Evolutionary conservation across 768 basidiomycete genomes (phyloP).

Genomic region (Aureoboletus auriporus): DNA sequence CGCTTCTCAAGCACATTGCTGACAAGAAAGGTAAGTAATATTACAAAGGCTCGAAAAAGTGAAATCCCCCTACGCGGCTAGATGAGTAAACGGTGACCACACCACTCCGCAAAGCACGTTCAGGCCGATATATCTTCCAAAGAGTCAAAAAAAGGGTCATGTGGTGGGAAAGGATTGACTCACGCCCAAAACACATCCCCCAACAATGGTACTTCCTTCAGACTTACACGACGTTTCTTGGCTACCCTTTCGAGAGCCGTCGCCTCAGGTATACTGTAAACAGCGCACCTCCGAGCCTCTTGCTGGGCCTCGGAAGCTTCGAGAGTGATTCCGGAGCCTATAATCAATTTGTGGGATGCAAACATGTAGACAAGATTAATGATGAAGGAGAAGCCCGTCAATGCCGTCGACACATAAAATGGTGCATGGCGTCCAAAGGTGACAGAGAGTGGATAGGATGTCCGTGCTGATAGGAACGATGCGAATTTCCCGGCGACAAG

Average conservation of each 20-base stretch:
- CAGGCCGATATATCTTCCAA: constrained; percentile 61
- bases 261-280: constrained; percentile 49
- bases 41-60: not conserved
- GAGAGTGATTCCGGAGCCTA: constrained; percentile 55
- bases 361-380: constrained; percentile 67
- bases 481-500: constrained; percentile 78
- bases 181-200: constrained; percentile 81
- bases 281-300: constrained; percentile 47
- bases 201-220: constrained; percentile 57
- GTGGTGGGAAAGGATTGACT: constrained; percentile 21
- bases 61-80: constrained; percentile 53
- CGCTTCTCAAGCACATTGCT: constrained; percentile 74
- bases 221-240: constrained; percentile 56
- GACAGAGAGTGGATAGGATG: constrained; percentile 73
- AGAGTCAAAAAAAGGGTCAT: constrained; percentile 2
- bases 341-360: constrained; percentile 61
- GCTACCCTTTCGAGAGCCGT: constrained; percentile 63
- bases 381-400: constrained; percentile 62
- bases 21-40: constrained; percentile 2
- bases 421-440: constrained; percentile 66
- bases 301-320: constrained; percentile 59
- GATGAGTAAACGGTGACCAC: constrained; percentile 76
- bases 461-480: constrained; percentile 71
- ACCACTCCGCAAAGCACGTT: constrained; percentile 74
- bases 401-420: constrained; percentile 62